These are phyloP conservation scores for Raphanus hybrid DNA, from an alignment of 441 rosid genomes.

Conservation along the genomic window DNA sequence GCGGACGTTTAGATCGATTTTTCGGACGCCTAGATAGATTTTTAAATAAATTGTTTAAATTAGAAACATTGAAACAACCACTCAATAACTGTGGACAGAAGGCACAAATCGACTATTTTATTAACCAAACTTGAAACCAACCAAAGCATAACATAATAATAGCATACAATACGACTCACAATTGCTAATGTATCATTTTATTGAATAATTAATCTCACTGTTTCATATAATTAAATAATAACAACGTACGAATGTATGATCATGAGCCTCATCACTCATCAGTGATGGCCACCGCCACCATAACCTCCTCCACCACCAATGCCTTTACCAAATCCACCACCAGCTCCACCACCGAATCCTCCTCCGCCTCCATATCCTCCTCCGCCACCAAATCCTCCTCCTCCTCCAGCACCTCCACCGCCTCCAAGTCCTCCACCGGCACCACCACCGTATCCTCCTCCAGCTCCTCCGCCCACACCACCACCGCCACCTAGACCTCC, in stretches of 20 bases:
- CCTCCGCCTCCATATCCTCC: slow-evolving; percentile 6
- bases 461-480: slow-evolving; percentile 2
- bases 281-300: slow-evolving; percentile 7
- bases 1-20: too few relatives aligned
- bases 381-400: slow-evolving; percentile 9
- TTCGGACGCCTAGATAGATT: too few relatives aligned
- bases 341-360: slow-evolving; percentile 4
- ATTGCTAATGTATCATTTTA: slow-evolving; percentile 15
- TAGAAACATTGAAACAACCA: not conserved
- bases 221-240: not conserved
- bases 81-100: not conserved
- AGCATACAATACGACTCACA: slow-evolving; percentile 26
- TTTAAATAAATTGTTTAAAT: too few relatives aligned
- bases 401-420: slow-evolving; percentile 8
- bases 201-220: not conserved
- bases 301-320: slow-evolving; percentile 5
- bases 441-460: slow-evolving; percentile 6
- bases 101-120: slow-evolving; percentile 12
- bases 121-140: slow-evolving; percentile 23
- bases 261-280: slow-evolving; percentile 1
- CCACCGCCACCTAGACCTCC: not conserved
- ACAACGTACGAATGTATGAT: slow-evolving; percentile 7
- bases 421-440: slow-evolving; percentile 4
- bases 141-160: slow-evolving; percentile 6
- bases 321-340: slow-evolving; percentile 10